Base-by-base conservation (phyloP, 148 eudicot species). In the Chenopodium berlandieri region DNA sequence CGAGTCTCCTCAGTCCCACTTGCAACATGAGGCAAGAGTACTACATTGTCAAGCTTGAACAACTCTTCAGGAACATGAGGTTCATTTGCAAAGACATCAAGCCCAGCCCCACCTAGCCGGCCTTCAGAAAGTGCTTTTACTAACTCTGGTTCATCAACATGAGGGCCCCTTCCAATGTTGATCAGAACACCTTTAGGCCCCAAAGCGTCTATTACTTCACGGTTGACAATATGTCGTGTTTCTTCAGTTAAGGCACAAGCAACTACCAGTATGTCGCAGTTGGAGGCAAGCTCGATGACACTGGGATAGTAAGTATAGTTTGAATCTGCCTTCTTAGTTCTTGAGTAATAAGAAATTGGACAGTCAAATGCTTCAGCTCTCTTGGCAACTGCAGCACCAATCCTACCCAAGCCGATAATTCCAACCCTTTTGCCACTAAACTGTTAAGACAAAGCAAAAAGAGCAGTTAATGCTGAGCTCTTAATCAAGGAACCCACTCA, bases 291-390 rank as follows among this genome's bases (percentile, higher is more conserved):
- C 68, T 91, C 97, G 27, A 87, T 56, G 2, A 92, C 89, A 47
- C 78, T 90, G 4, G 87, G 85, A 64, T 86, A 89, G 85, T 92
- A 94, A 60, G 88, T 91, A 91, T 92, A 92, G 1, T 75, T 82
- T 72, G 90, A 82, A 64, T 85, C 86, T 75, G 84, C 80, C 78
- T 92, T 95, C 81, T 87, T 85, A 30, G 91, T 73, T 92, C 98
- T 91, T 30, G 96, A 87, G 90, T 87, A 83, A 91, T 95, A 95
- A 73, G 93, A 85, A 60, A 95, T 86, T 9, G 97, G 93, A 75
- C 98, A 95, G 78, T 86, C 87, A 75, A 95, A 95, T 71, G 90
- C 98, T 86, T 93, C 94, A 12, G 94, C 98, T 85, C 98, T 89
- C 79, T 90, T 88, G 32, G 94, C 97, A 84, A 94, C 83, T 75